Evolutionary conservation across 169 alveolate genomes (phyloP).

Genomic region (Eimeria necatrix): DNA sequence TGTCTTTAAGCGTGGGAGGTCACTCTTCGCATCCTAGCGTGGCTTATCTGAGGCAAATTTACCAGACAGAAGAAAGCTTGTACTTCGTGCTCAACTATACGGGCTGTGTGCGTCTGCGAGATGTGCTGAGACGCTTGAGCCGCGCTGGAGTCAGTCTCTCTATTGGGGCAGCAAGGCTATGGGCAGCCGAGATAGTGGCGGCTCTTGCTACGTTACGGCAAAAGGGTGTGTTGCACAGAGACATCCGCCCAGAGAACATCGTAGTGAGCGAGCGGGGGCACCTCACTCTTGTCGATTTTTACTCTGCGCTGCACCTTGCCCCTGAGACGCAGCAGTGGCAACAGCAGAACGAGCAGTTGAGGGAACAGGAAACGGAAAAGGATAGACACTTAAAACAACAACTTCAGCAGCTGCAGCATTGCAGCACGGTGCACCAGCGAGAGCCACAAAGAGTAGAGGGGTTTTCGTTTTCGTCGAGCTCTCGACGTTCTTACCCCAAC

Average conservation of each 20-base stretch:
- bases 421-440: background rate
- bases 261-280: slow-evolving; percentile 93
- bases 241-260: slow-evolving; percentile 94
- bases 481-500: background rate
- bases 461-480: background rate
- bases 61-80: slow-evolving; percentile 59
- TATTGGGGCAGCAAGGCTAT: slow-evolving; percentile 52
- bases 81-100: slow-evolving; percentile 43
- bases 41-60: slow-evolving; percentile 7
- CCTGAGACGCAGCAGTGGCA: background rate
- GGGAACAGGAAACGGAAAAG: background rate
- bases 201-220: slow-evolving; percentile 68
- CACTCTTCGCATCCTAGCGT: slow-evolving; percentile 43
- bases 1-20: slow-evolving; percentile 21
- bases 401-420: background rate
- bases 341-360: background rate
- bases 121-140: slow-evolving; percentile 58
- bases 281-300: slow-evolving; percentile 91
- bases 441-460: background rate
- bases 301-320: slow-evolving; percentile 80
- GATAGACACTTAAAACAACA: background rate
- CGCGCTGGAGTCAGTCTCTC: slow-evolving; percentile 45
- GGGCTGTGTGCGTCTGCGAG: slow-evolving; percentile 13
- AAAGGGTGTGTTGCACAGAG: slow-evolving; percentile 89
- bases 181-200: slow-evolving; percentile 73